Conservation (phyloP, 768 basidiomycete genomes). For the Podaxis sp. region DNA sequence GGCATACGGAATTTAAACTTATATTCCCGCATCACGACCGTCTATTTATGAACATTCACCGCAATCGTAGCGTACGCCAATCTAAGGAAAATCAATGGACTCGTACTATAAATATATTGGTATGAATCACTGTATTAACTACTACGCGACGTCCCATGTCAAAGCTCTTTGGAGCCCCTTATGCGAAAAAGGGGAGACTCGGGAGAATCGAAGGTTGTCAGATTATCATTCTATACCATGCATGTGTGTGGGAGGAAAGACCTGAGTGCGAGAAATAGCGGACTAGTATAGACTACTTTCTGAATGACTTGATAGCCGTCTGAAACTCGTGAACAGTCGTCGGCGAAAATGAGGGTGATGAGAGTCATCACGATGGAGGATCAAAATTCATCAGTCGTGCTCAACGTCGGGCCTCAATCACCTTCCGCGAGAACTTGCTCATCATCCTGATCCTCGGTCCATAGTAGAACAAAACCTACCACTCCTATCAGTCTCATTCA, state of each 20-base stretch:
- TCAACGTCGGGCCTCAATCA: conserved; percentile 27
- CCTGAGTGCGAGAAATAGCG: no score
- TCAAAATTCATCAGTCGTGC: not conserved
- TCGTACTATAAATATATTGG: not conserved
- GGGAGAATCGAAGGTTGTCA: no score
- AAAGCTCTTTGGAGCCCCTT: no score
- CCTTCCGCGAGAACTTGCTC: conserved; percentile 41
- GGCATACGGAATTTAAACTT: no score
- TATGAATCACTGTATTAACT: no score
- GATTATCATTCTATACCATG: no score
- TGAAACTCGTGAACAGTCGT: not conserved
- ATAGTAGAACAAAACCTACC: conserved; percentile 41
- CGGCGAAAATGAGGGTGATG: no score
- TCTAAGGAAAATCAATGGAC: not conserved
- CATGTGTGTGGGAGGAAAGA: no score
- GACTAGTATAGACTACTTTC: not conserved
- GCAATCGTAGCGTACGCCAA: not conserved
- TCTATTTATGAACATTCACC: no score
- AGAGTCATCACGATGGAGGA: not conserved
- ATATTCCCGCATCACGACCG: no score
- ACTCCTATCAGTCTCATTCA: not conserved
- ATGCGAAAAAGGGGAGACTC: no score
- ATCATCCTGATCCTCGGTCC: conserved; percentile 39
- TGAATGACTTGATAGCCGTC: not conserved
- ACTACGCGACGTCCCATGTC: no score